Base-by-base conservation (phyloP, 768 basidiomycete genomes). In the Podaxis sp. region DNA sequence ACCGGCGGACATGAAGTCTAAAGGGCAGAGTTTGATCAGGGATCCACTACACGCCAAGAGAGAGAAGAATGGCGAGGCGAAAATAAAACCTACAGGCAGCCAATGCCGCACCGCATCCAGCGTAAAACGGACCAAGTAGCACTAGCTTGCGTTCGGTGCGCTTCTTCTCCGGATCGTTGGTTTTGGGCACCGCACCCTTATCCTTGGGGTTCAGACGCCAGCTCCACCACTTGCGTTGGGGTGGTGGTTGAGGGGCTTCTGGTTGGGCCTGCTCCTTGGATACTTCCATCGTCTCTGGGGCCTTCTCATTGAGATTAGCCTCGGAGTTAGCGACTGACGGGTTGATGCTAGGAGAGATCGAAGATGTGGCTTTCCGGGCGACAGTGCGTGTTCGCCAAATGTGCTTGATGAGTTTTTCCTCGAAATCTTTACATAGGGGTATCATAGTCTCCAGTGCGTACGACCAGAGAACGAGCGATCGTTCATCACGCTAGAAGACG, bases 401-500 rank as follows among this genome's bases (percentile, higher is more conserved):
- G 68, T 89, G 87, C 69, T 87, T 86, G 78, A 94, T 91, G 71
- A 95, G 80, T 66, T 87, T 87, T 41, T 88, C 84, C 67, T 92
- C 89, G 66, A 92, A 89, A 68, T 91, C 90, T 57, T 82, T 82
- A 71, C 83, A 87, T 17, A 87, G 74, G 0, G 88, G 85, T 62
- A 93, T 87, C 66, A 95, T 88, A 46, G 71, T 70, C 65, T 83
- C 84, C 46, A 94, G 78, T 63, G 84, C 79, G 72, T 93, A 90
- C 1, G 87, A 83, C 93, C 93, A 95, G 24, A 94, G 83, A 24
- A 95, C 81, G n/a, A 95, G 84, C 13, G 89, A 86, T 15, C 84
- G 80, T 68, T 93, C 91, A 72, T 89, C 84, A 17, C 91, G 86
- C 80, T 81, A 53, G 30, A 61, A 55, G 37, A 8, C 30, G 28